Percentiles rank a stretch among this genome's conserved stretches.
These are phyloP conservation scores for Aspergillus melleus DNA, from an alignment of 2,329 filamentous ascomycete genomes.

Conservation along the genomic window DNA sequence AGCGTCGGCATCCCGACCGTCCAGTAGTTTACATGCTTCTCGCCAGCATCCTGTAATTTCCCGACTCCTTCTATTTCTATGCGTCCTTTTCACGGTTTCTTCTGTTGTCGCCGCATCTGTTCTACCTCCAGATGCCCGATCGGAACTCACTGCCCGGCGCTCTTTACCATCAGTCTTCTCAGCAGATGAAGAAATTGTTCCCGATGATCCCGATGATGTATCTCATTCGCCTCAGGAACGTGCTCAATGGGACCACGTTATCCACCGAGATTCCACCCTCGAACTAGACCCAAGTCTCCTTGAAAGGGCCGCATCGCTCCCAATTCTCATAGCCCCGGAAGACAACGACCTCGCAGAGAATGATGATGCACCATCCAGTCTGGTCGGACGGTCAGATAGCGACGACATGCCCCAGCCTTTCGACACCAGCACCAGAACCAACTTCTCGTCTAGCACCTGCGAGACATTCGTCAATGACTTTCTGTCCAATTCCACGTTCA, in stretches of 20 bases:
- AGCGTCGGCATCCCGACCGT: background rate
- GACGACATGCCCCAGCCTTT: conserved; percentile 60
- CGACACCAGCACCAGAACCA: conserved; percentile 63
- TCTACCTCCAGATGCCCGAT: conserved; percentile 11
- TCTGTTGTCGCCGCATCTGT: conserved; percentile 14
- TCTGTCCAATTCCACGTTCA: conserved; percentile 65
- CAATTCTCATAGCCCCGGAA: conserved; percentile 2
- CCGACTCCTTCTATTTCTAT: background rate
- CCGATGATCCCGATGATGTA: conserved; percentile 17
- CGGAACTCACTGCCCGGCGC: conserved; percentile 5
- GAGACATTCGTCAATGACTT: conserved; percentile 64
- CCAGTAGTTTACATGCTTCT: background rate
- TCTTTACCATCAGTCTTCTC: conserved; percentile 1
- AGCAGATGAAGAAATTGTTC: conserved; percentile 17
- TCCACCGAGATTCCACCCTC: background rate
- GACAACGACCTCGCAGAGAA: background rate
- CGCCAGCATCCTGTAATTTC: background rate
- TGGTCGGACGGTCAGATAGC: background rate
- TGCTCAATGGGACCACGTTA: conserved; percentile 1
- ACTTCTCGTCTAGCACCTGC: conserved; percentile 57
- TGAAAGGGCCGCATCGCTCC: background rate
- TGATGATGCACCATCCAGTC: background rate
- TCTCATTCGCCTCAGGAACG: conserved; percentile 10
- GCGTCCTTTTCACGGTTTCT: conserved; percentile 7
- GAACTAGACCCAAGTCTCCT: background rate